Base-by-base conservation (phyloP, 495 filamentous ascomycete species). In the Talaromyces trachyspermus region DNA sequence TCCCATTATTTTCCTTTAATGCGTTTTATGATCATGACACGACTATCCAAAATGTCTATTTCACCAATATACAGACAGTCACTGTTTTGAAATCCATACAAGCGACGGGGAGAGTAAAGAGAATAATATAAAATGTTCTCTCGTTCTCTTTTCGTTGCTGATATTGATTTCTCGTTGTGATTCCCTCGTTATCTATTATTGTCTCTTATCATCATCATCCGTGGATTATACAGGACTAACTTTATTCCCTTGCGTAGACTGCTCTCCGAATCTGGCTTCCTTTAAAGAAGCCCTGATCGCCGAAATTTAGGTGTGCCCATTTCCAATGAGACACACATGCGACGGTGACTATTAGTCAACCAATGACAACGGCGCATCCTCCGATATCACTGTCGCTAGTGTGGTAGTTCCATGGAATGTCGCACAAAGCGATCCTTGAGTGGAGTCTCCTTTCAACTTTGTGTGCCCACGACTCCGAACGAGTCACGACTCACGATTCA, bases 251-350 rank as follows among this genome's bases (percentile, higher is more conserved):
- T 52, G 51, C 65, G 65, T 70, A 86, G 83, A 70, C 72, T 86
- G 52, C 70, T 86, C 40, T 83, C 81, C 51, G 83, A 86, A 68
- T 86, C 83, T 51, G 83, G 83, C 58, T 86, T 86, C 70, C 69
- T 86, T 62, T 86, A 78, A 74, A 53, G 27, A 30, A 52, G 49
- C 51, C 50, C 33, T 43, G 20, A 49, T 44, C 26, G 33, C 32
- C 27, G 29, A 36, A 25, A 46, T 8, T 24, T 37, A 33, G 11
- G 29, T 11, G 20, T 46, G 39, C 26, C 22, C 18, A 38, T n/a
- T n/a, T n/a, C n/a, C 14, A 38, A 22, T 38, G 17, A 38, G 35
- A 38, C 15, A n/a, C n/a, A n/a, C n/a, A 17, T 42, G 9, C 39
- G 12, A 26, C 20, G 8, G 23, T n/a, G 4, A 15, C 23, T n/a